Conservation (phyloP, 1,284 basidiomycete genomes). For the Paramarasmius palmivorus region DNA sequence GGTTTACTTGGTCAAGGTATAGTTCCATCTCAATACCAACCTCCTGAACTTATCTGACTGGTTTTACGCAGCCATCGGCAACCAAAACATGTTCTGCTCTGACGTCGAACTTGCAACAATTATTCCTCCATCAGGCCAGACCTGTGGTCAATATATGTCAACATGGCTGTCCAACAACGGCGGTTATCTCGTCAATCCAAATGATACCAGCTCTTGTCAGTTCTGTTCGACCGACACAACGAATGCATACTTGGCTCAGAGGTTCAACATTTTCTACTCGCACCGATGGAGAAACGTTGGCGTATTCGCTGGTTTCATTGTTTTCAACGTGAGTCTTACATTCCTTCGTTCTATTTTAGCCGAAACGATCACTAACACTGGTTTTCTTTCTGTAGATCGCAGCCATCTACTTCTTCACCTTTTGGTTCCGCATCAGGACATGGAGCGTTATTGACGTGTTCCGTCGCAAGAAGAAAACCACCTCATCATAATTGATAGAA, state of each 20-base stretch:
- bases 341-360: background rate
- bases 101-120: constrained; percentile 52
- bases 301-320: constrained; percentile 42
- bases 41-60: background rate
- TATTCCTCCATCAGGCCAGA: constrained; percentile 59
- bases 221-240: constrained; percentile 52
- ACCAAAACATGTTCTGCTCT: constrained; percentile 55
- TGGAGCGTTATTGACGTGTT: constrained; percentile 1
- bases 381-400: constrained; percentile 6
- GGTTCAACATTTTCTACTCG: constrained; percentile 49
- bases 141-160: constrained; percentile 58
- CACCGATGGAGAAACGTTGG: constrained; percentile 55
- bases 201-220: constrained; percentile 50
- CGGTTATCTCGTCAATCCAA: constrained; percentile 67
- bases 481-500: no score
- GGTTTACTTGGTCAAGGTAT: constrained; percentile 53
- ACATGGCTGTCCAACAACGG: constrained; percentile 52
- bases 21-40: constrained; percentile 2
- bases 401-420: constrained; percentile 9
- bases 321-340: constrained; percentile 46
- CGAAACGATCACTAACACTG: background rate
- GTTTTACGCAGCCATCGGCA: constrained; percentile 39
- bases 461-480: background rate
- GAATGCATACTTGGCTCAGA: constrained; percentile 39
- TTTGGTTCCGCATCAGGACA: constrained; percentile 14